phyloP scores from a whole-genome alignment of 805 yeast genomes.

The Isabelozyma pseudorhagii region DNA sequence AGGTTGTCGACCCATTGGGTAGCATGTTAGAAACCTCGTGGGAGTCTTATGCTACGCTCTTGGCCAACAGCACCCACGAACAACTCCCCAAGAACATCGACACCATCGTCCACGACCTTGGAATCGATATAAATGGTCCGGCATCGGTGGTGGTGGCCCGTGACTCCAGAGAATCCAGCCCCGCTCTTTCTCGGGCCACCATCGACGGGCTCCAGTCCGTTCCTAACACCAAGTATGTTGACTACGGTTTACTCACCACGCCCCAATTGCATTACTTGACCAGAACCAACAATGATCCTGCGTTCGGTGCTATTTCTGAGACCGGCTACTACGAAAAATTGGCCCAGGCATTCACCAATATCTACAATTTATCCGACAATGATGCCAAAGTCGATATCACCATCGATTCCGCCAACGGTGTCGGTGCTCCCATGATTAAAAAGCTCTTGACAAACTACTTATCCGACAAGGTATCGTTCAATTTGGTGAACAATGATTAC shows the following conservation, averaged over 20 bases:
- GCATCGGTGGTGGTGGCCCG: slow-evolving; percentile 67
- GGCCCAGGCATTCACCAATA: slow-evolving; percentile 47
- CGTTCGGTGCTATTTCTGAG: slow-evolving; percentile 62
- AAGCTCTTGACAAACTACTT: slow-evolving; percentile 45
- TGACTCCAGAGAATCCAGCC: slow-evolving; percentile 88
- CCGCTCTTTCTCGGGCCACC: slow-evolving; percentile 54
- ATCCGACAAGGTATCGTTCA: slow-evolving; percentile 35
- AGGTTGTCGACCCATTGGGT: slow-evolving; percentile 86
- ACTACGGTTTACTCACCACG: slow-evolving; percentile 78
- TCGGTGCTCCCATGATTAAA: slow-evolving; percentile 76
- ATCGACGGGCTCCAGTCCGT: slow-evolving; percentile 57
- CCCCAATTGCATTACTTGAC: slow-evolving; percentile 93
- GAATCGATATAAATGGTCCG: slow-evolving; percentile 43
- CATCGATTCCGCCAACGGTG: slow-evolving; percentile 95
- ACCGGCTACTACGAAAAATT: slow-evolving; percentile 69
- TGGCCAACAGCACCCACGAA: slow-evolving; percentile 66
- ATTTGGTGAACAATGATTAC: slow-evolving; percentile 53
- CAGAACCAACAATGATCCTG: slow-evolving; percentile 62
- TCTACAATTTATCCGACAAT: slow-evolving; percentile 27
- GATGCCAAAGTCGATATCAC: slow-evolving; percentile 43
- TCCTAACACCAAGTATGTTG: slow-evolving; percentile 39
- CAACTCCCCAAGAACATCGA: slow-evolving; percentile 41
- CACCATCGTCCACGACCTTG: slow-evolving; percentile 34
- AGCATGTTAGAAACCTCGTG: slow-evolving; percentile 82
- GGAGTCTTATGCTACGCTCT: slow-evolving; percentile 76